Evolutionary conservation across 768 basidiomycete genomes (phyloP), one percentile per base, ranked within the genome.

Genomic region (Tricholoma furcatifolium): DNA sequence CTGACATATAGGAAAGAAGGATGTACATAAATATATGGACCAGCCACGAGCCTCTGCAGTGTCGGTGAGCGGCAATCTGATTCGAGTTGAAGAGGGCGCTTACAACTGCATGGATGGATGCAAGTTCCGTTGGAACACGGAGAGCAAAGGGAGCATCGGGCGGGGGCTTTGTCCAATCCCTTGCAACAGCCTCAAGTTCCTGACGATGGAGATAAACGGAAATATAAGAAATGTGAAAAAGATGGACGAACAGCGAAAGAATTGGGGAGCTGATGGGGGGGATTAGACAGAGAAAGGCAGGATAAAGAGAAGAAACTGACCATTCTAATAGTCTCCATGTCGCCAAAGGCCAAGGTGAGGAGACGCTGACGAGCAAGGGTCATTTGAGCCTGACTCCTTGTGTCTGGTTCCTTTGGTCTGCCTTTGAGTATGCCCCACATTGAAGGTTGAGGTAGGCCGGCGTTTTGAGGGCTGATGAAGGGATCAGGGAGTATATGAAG

Each of bases 111-210:
- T 89, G 86, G 30, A 91, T 77, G 23, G 91, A 91, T 2, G 88
- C 91, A 69, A 80, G 92, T 68, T 93, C 91, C n/a, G 90, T 85
- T 2, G 91, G 91, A 0, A 93, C 82, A 21, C 91, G 87, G 51
- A 93, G 71, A 56, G 78, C 77, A 73, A 93, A 89, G 41, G 78
- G 69, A 36, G 82, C 86, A 66, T 87, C 88, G 48, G 90, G 88
- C 14, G 91, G 89, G 11, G 91, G 90, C 62, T 90, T 91, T 21
- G 85, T 82, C 91, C 91, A 93, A 52, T 91, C 88, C 63, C 87
- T 77, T 10, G 90, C 91, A 43, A 87, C 78, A 23, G 78, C 80
- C 60, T 91, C 88, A 20, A 92, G 81, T 69, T 93, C 91, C 91
- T 93, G 52, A 15, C 50, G 34, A 11, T 42, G 55, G 20, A 6